These are phyloP conservation scores for Leishmania mexicana DNA, from an alignment of 208 protist species.

Conservation along the genomic window DNA sequence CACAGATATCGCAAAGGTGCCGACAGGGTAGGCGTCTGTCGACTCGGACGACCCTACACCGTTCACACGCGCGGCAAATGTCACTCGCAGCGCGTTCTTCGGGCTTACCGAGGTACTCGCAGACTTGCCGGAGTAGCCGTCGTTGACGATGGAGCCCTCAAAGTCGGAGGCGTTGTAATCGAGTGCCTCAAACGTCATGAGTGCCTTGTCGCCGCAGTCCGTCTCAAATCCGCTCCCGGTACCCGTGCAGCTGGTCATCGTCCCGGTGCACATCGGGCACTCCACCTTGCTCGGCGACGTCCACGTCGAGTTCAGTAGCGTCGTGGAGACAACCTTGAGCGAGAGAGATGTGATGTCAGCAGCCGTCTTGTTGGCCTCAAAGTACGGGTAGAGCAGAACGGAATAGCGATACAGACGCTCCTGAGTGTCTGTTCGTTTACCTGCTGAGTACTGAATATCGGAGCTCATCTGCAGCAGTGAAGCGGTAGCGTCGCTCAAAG, in stretches of 20 bases:
- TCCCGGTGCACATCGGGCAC: constrained; percentile 80
- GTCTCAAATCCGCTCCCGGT: constrained; percentile 52
- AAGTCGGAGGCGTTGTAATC: constrained; percentile 32
- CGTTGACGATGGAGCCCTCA: constrained; percentile 10
- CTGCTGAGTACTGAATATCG: constrained; percentile 67
- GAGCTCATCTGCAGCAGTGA: constrained; percentile 32
- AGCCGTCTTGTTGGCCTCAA: constrained; percentile 30
- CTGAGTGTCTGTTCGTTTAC: constrained; percentile 36
- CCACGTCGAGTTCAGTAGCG: constrained; percentile 64
- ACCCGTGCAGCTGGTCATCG: constrained; percentile 49
- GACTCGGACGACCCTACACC: constrained; percentile 39
- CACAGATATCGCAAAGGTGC: constrained; percentile 53
- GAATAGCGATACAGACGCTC: constrained; percentile 83
- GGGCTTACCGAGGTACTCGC: constrained; percentile 43
- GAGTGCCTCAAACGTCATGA: constrained; percentile 61
- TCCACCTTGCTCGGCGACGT: constrained; percentile 56
- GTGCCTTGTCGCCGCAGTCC: constrained; percentile 50
- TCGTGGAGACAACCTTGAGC: constrained; percentile 25
- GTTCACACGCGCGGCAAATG: constrained; percentile 61
- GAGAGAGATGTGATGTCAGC: constrained; percentile 32
- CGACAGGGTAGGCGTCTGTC: constrained; percentile 49
- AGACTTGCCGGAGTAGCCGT: constrained; percentile 29
- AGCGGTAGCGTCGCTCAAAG: neutral
- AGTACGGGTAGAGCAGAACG: constrained; percentile 72
- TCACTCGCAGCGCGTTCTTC: constrained; percentile 45